Conservation (phyloP, 2,329 filamentous ascomycete genomes). For the Verticillium klebahnii region DNA sequence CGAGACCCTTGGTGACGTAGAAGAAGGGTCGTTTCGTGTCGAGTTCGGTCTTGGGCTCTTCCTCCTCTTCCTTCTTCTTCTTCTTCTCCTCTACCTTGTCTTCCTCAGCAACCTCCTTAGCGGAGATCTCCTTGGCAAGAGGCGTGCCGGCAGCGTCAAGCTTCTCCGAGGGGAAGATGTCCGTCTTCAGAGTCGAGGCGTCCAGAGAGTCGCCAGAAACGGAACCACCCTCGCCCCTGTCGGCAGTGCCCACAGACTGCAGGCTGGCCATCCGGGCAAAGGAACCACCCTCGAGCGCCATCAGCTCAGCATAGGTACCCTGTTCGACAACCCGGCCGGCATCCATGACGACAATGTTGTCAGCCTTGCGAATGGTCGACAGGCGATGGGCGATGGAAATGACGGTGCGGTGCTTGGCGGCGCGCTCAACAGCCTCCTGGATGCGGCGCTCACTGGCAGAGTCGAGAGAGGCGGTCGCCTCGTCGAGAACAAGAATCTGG, state of each 20-base stretch:
- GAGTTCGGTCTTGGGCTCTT: slow-evolving; percentile 6
- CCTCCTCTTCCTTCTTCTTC: slow-evolving; percentile 1
- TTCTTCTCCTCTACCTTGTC: slow-evolving; percentile 1
- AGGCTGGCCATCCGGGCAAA: slow-evolving; percentile 18
- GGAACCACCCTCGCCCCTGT: slow-evolving; percentile 9
- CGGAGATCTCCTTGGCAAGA: slow-evolving; percentile 4
- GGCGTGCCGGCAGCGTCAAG: background rate
- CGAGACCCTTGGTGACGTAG: slow-evolving; percentile 12
- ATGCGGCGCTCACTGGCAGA: slow-evolving; percentile 43
- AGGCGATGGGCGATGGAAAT: slow-evolving; percentile 62
- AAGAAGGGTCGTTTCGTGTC: slow-evolving; percentile 14
- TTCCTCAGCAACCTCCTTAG: background rate
- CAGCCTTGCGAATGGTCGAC: slow-evolving; percentile 58
- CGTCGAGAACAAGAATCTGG: slow-evolving; percentile 44
- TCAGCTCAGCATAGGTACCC: slow-evolving; percentile 57
- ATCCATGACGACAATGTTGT: slow-evolving; percentile 63
- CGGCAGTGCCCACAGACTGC: slow-evolving; percentile 14
- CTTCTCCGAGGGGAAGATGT: slow-evolving; percentile 4
- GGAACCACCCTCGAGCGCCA: slow-evolving; percentile 36
- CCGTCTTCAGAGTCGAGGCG: slow-evolving; percentile 9
- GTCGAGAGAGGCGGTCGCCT: slow-evolving; percentile 48
- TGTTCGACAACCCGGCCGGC: slow-evolving; percentile 57
- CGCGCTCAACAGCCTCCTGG: slow-evolving; percentile 31
- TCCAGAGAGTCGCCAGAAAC: slow-evolving; percentile 13
- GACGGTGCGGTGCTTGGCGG: slow-evolving; percentile 51